phyloP scores from a whole-genome alignment of 164 flowering plant species.

The Vitis cinerea region DNA sequence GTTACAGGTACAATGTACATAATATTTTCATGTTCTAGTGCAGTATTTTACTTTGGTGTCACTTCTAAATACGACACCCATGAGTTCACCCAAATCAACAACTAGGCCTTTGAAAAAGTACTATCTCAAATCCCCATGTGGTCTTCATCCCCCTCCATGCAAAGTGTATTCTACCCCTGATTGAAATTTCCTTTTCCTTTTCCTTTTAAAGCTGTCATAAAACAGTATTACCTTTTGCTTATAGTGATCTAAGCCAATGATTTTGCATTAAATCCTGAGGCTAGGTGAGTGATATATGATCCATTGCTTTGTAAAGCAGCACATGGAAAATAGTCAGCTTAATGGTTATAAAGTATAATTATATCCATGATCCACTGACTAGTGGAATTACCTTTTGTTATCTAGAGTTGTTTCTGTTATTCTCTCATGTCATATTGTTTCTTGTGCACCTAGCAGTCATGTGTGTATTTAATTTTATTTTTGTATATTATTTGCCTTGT shows the following conservation, averaged over 20 bases:
- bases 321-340: too few species aligned
- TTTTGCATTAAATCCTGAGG: too few species aligned
- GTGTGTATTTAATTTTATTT: neutral
- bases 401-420: neutral
- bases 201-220: too few species aligned
- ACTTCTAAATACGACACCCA: neutral
- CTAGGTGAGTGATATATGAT: too few species aligned
- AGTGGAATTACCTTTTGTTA: neutral
- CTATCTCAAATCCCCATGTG: too few species aligned
- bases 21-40: neutral
- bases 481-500: neutral
- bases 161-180: too few species aligned
- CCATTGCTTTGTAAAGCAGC: too few species aligned
- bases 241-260: too few species aligned
- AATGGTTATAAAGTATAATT: neutral
- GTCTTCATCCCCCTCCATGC: too few species aligned
- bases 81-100: neutral
- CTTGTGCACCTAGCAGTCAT: neutral
- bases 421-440: neutral
- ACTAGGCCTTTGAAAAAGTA: neutral
- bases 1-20: slow-evolving; percentile 63
- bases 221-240: too few species aligned
- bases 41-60: neutral
- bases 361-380: neutral
- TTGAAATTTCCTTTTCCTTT: too few species aligned